Conservation (phyloP, 2,329 filamentous ascomycete genomes). For the Biscogniauxia sp. region DNA sequence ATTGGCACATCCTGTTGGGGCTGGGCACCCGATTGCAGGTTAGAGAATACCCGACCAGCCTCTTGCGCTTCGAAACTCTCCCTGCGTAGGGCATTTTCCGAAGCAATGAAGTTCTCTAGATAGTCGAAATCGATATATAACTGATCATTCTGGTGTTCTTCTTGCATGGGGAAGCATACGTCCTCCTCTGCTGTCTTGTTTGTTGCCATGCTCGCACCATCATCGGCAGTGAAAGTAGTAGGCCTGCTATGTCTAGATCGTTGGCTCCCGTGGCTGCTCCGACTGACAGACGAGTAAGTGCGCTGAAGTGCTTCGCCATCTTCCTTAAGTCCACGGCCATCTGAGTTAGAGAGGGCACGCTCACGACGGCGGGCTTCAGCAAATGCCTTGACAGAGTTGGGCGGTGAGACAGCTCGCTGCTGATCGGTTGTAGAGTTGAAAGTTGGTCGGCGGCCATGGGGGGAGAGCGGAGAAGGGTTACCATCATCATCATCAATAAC, state of each 20-base stretch:
- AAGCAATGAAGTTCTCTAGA: conserved; percentile 83
- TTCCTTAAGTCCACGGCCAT: conserved; percentile 36
- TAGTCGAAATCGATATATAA: conserved; percentile 90
- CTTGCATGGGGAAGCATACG: conserved; percentile 81
- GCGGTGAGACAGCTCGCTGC: conserved; percentile 75
- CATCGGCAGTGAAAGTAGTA: conserved; percentile 56
- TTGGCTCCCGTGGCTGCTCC: conserved; percentile 52
- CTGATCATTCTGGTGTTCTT: conserved; percentile 65
- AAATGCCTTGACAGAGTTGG: conserved; percentile 97
- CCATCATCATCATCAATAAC: conserved; percentile 72
- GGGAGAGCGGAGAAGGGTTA: conserved; percentile 40
- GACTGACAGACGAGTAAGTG: conserved; percentile 68
- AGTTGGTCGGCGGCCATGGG: conserved; percentile 53
- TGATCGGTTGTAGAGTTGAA: conserved; percentile 52
- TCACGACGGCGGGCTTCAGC: conserved; percentile 85
- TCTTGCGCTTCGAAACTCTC: conserved; percentile 49
- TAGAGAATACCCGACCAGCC: conserved; percentile 55
- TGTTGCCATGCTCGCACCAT: conserved; percentile 59
- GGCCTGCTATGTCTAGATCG: conserved; percentile 43
- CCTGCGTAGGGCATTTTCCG: conserved; percentile 49
- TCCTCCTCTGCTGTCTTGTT: conserved; percentile 79
- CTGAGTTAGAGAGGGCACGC: conserved; percentile 62
- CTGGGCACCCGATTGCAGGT: conserved; percentile 49
- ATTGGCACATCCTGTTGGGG: conserved; percentile 31
- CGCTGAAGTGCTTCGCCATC: conserved; percentile 62